Base-by-base conservation (phyloP, 768 basidiomycete genomes). In the Chalciporus piperatus region DNA sequence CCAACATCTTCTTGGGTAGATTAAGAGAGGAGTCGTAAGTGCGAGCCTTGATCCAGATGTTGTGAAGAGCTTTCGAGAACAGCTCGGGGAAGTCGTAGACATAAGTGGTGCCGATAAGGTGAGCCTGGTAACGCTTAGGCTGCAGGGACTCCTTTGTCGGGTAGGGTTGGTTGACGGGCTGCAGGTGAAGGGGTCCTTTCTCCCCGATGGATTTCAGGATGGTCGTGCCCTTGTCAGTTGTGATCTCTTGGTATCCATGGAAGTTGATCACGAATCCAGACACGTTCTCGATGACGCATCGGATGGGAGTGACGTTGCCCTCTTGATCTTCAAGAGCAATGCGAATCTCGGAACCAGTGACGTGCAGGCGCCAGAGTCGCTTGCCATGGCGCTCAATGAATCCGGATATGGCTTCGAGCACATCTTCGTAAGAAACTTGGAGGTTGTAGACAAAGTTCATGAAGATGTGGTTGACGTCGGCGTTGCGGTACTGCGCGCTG, bases 331-430 rank as follows among this genome's bases (percentile, higher is more conserved):
- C 97, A 44, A 99, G 80, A 25, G 87, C 80, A 59, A 98, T 92
- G 47, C 97, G 83, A 63, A 99, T 98, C 72, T 99, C 97, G 13
- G 96, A 96, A 48, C 93, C 92, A 20, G 95, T 98, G 55, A 98
- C 97, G 62, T 97, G 94, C 56, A 99, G 81, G 54, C 97, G 87
- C 97, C 97, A 99, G 47, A 98, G 79, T 23, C 97, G 82, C 74
- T 98, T 98, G 54, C 97, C 97, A 65, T 99, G 97, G 35, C 97
- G 88, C 60, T 98, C 97, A 60, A 99, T 94, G 77, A 99, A 99
- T 39, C 97, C 97, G n/a, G 95, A 87, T 51, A 98, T 91, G 13
- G 97, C 97, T 42, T 92, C 89, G 48, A 98, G 83, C 8, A 98
- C 95, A 61, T 98, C 96, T 55, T 98, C 95, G 62, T 98, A 98